Percentiles rank a stretch among this genome's conserved stretches.
phyloP scores from a whole-genome alignment of 768 basidiomycete species.

The Tephrocybe sp. region DNA sequence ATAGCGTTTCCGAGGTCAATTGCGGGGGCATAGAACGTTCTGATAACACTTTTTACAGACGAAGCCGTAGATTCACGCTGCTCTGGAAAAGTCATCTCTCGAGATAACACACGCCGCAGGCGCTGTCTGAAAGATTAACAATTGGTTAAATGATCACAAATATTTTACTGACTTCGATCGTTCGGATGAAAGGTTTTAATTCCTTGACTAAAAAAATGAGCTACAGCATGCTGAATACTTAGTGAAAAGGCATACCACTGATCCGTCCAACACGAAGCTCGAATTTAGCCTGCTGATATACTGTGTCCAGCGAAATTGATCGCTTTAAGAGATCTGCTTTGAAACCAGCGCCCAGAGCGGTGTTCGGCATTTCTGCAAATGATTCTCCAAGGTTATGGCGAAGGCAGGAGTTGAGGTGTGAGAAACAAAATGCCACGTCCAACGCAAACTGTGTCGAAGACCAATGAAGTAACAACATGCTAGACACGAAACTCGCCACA shows the following conservation, averaged over 20 bases:
- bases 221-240: neutral
- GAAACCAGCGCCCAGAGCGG: constrained; percentile 13
- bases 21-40: constrained; percentile 25
- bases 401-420: constrained; percentile 33
- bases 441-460: constrained; percentile 42
- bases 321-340: constrained; percentile 28
- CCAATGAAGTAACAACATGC: constrained; percentile 39
- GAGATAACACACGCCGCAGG: constrained; percentile 43
- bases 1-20: constrained; percentile 34
- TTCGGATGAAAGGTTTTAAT: constrained; percentile 41
- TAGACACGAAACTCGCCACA: constrained; percentile 32
- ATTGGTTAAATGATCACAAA: neutral
- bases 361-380: constrained; percentile 16
- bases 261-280: constrained; percentile 45
- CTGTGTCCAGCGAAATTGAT: constrained; percentile 37
- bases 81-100: constrained; percentile 33
- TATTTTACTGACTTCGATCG: constrained; percentile 30
- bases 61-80: constrained; percentile 1
- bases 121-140: constrained; percentile 22
- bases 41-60: constrained; percentile 13
- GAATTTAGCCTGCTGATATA: constrained; percentile 45
- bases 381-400: constrained; percentile 26
- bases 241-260: constrained; percentile 27
- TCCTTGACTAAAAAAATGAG: constrained; percentile 32
- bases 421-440: constrained; percentile 35